phyloP scores from a whole-genome alignment of 495 filamentous ascomycete genomes.

The Neurospora hispaniola region DNA sequence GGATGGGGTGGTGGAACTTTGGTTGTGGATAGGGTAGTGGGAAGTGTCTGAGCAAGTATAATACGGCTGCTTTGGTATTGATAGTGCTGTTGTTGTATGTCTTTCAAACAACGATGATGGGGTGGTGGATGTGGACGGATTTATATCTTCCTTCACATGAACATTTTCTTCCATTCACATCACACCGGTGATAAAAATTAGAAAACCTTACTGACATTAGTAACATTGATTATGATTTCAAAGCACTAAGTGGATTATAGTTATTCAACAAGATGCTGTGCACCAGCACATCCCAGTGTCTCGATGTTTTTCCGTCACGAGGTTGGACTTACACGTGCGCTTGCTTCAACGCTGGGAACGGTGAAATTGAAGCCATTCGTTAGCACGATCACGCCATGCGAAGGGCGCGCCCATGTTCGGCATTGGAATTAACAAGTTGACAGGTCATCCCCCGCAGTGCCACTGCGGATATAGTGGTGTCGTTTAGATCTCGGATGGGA shows the following conservation, averaged over 20 bases:
- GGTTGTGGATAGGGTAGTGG: background rate
- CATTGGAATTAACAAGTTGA: background rate
- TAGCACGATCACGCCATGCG: constrained; percentile 9
- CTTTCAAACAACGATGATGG: background rate
- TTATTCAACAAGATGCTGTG: background rate
- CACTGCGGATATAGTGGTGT: background rate
- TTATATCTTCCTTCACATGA: background rate
- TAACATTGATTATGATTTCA: background rate
- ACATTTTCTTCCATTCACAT: background rate
- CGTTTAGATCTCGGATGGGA: background rate
- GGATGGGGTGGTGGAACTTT: background rate
- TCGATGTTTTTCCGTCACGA: background rate
- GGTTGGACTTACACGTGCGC: background rate
- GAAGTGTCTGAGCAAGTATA: background rate
- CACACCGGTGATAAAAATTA: background rate
- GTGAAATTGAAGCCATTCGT: background rate
- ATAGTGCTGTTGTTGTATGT: background rate
- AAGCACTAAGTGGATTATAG: background rate
- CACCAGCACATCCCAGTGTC: background rate
- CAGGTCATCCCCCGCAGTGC: background rate
- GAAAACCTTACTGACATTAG: background rate
- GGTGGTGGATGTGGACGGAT: background rate
- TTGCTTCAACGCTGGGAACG: background rate
- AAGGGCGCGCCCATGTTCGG: background rate
- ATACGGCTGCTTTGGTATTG: background rate